Evolutionary conservation across 2,329 filamentous ascomycete species (phyloP).

Genomic region (Penicillium digitatum): DNA sequence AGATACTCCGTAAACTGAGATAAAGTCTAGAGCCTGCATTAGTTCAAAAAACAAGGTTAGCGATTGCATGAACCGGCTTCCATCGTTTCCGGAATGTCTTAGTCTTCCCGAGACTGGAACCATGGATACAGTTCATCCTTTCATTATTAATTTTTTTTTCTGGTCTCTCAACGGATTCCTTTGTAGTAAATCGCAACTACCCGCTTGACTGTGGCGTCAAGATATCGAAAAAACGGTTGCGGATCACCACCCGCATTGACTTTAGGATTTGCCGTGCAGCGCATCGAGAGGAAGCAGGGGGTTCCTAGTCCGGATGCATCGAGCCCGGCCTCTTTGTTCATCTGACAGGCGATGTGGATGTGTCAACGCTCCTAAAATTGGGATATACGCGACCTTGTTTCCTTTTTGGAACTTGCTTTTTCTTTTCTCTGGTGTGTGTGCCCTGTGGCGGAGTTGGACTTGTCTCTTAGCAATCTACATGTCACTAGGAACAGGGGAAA

Average conservation of each 20-base stretch:
- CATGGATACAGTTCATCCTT: background rate
- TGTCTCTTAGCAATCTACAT: background rate
- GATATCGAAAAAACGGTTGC: slow-evolving; percentile 3
- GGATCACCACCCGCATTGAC: background rate
- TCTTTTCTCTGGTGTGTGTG: slow-evolving; percentile 4
- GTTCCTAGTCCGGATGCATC: background rate
- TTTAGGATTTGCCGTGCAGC: slow-evolving; percentile 14
- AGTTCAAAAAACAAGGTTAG: slow-evolving; percentile 25
- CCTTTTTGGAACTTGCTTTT: background rate
- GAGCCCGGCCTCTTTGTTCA: slow-evolving; percentile 3
- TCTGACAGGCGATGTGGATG: slow-evolving; percentile 3
- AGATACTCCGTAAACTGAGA: background rate
- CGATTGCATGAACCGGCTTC: slow-evolving; percentile 25
- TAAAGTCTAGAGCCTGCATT: slow-evolving; percentile 26
- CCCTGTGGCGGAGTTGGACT: background rate
- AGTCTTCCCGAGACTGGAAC: slow-evolving; percentile 4
- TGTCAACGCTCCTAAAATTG: slow-evolving; percentile 6
- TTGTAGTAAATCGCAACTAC: background rate
- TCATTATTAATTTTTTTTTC: background rate
- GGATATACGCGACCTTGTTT: background rate
- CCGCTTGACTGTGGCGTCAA: slow-evolving; percentile 1
- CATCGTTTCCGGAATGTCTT: slow-evolving; percentile 11
- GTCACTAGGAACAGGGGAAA: slow-evolving; percentile 1
- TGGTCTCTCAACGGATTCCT: background rate
- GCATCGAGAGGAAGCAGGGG: slow-evolving; percentile 1